phyloP scores from a whole-genome alignment of 2,329 filamentous ascomycete species.

The Zymoseptoria brevis region DNA sequence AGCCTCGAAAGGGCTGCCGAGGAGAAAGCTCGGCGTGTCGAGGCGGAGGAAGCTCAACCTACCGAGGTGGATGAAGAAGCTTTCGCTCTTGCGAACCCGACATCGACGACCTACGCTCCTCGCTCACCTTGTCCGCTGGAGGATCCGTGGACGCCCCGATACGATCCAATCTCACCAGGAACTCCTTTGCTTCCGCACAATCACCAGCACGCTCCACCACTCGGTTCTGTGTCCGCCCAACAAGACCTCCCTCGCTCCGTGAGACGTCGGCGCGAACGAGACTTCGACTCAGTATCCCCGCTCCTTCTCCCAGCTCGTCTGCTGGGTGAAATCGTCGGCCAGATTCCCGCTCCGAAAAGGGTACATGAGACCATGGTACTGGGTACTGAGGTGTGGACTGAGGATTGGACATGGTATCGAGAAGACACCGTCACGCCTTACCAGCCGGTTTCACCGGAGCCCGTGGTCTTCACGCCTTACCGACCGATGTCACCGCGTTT shows the following conservation, averaged over 20 bases:
- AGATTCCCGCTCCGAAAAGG: neutral
- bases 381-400: neutral
- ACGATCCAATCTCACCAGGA: neutral
- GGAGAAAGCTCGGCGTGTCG: neutral
- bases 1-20: neutral
- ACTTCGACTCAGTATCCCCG: neutral
- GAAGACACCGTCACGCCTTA: no score
- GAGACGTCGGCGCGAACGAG: neutral
- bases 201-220: no score
- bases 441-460: no score
- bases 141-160: neutral
- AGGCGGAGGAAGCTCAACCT: neutral
- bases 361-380: neutral
- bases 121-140: neutral
- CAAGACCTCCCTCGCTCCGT: no score
- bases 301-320: neutral
- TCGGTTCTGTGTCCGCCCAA: neutral
- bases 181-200: neutral
- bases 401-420: no score
- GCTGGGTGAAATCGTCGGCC: neutral
- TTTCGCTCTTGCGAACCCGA: neutral
- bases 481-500: neutral
- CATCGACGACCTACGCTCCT: neutral
- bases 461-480: no score
- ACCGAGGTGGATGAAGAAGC: no score